Percentiles rank a stretch among this genome's conserved stretches.
Evolutionary conservation across 768 basidiomycete genomes (phyloP).

Genomic region (Pleurotus citrinopileatus): DNA sequence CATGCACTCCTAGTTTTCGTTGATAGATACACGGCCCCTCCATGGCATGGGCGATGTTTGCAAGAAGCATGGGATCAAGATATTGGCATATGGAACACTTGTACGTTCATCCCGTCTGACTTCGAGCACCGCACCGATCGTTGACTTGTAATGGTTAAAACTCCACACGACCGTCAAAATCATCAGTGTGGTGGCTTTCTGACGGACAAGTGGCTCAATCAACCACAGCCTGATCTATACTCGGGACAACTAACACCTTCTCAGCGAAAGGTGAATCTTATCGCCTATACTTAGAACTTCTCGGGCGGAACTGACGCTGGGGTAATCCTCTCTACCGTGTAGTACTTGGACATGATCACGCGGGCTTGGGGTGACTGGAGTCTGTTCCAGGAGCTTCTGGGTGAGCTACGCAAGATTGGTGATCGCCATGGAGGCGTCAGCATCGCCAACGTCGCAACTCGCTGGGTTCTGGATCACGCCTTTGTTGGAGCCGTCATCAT

Average conservation of each 20-base stretch:
- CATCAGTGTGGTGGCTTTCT: constrained; percentile 81
- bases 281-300: constrained; percentile 2
- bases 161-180: neutral
- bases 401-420: constrained; percentile 58
- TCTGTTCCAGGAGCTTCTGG: constrained; percentile 67
- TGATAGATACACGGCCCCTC: constrained; percentile 76
- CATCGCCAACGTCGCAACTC: constrained; percentile 76
- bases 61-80: constrained; percentile 64
- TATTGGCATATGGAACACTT: constrained; percentile 80
- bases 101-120: constrained; percentile 36
- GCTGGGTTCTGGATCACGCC: constrained; percentile 79
- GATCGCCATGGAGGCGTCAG: constrained; percentile 63
- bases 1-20: constrained; percentile 55
- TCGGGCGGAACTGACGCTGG: no score
- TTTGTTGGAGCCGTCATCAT: constrained; percentile 81
- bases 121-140: neutral
- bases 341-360: constrained; percentile 85
- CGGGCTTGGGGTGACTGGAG: constrained; percentile 78
- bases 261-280: constrained; percentile 64
- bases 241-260: constrained; percentile 70
- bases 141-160: no score
- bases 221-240: constrained; percentile 71
- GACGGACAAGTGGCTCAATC: constrained; percentile 69
- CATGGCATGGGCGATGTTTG: constrained; percentile 80
- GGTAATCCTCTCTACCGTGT: no score